These are phyloP conservation scores for Aspergillus funiculosus DNA, from an alignment of 495 filamentous ascomycete species.

Conservation along the genomic window DNA sequence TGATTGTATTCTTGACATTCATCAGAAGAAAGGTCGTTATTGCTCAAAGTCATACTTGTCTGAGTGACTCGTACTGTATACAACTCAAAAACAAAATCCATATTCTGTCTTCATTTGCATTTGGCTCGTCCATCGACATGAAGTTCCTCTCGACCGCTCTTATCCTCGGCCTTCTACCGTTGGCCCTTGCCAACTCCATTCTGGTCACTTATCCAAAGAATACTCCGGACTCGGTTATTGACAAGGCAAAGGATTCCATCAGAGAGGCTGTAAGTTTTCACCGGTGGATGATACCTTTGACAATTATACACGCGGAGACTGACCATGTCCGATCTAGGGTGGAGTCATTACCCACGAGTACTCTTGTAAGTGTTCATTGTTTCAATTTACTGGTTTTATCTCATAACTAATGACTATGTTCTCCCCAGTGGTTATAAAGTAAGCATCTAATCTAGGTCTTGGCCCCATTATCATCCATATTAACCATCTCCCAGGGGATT, in stretches of 20 bases:
- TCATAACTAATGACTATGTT: slow-evolving; percentile 10
- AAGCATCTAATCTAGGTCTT: slow-evolving; percentile 10
- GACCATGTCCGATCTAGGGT: slow-evolving; percentile 19
- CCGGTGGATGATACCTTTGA: slow-evolving; percentile 3
- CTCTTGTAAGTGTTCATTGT: slow-evolving; percentile 31
- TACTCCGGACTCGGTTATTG: slow-evolving; percentile 63
- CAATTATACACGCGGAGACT: background rate
- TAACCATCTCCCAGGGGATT: slow-evolving; percentile 56
- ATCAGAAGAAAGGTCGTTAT: too few species aligned
- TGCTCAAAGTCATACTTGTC: background rate
- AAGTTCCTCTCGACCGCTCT: slow-evolving; percentile 42
- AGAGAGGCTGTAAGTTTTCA: slow-evolving; percentile 52
- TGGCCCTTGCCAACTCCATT: slow-evolving; percentile 61
- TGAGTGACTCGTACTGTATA: background rate
- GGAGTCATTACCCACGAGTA: slow-evolving; percentile 50
- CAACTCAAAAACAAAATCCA: too few species aligned
- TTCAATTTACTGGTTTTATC: background rate
- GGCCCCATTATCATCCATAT: slow-evolving; percentile 6
- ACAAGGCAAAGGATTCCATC: slow-evolving; percentile 65
- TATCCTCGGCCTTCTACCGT: slow-evolving; percentile 49
- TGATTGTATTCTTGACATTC: too few species aligned
- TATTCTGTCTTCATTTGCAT: too few species aligned
- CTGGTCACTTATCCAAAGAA: slow-evolving; percentile 70
- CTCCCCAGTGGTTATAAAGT: slow-evolving; percentile 47
- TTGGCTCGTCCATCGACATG: too few species aligned